Evolutionary conservation across 768 basidiomycete species (phyloP).

Genomic region (Mycena venus): DNA sequence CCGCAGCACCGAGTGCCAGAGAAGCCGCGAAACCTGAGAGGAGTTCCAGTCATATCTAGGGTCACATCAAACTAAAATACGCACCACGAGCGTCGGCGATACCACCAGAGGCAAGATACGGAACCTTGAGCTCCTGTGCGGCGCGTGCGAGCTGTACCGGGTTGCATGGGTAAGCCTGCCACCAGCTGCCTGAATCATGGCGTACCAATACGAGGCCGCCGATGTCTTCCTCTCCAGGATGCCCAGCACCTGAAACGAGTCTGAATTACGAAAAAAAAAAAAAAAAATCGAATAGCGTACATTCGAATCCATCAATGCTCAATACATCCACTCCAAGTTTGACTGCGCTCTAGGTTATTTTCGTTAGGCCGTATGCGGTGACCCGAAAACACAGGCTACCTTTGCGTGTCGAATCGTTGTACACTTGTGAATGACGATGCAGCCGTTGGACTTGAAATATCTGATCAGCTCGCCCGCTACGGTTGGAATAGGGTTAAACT

Average conservation of each 20-base stretch:
- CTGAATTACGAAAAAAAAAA: slow-evolving; percentile 13
- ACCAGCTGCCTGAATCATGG: neutral
- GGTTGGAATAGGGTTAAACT: neutral
- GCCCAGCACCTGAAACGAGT: slow-evolving; percentile 79
- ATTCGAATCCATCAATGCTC: slow-evolving; percentile 94
- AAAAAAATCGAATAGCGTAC: slow-evolving; percentile 52
- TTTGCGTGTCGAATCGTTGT: slow-evolving; percentile 90
- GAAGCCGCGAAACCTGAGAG: slow-evolving; percentile 74
- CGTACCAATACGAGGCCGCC: slow-evolving; percentile 85
- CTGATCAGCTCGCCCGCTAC: slow-evolving; percentile 83
- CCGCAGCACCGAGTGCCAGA: slow-evolving; percentile 84
- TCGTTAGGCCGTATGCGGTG: neutral
- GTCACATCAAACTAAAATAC: too few relatives aligned
- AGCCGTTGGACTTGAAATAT: slow-evolving; percentile 83
- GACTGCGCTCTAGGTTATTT: slow-evolving; percentile 66
- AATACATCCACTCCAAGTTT: slow-evolving; percentile 87
- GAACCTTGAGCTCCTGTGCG: slow-evolving; percentile 84
- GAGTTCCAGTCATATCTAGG: neutral
- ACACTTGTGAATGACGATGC: slow-evolving; percentile 92
- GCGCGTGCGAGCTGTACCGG: slow-evolving; percentile 83
- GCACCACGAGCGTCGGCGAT: slow-evolving; percentile 83
- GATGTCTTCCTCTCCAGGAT: slow-evolving; percentile 95
- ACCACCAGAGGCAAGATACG: slow-evolving; percentile 93
- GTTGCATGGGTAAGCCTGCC: neutral
- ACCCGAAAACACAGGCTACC: slow-evolving; percentile 52